Base-by-base conservation (phyloP, 331 rosid genomes). In the Pyracantha coccinea region DNA sequence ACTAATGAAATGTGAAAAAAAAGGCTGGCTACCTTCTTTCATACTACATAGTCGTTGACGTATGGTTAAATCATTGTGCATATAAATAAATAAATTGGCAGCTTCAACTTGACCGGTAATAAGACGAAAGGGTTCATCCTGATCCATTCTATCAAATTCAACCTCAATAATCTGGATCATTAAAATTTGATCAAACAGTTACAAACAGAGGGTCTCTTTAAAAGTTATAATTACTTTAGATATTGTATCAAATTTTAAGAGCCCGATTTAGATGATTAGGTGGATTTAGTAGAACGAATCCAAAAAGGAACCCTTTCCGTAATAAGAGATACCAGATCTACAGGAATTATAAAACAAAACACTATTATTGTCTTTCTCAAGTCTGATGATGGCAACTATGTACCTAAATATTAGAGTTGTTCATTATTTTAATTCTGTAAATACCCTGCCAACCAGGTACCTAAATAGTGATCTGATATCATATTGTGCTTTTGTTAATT, bases 241-340 rank as follows among this genome's bases (percentile, higher is more conserved):
- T n/a, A n/a, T n/a, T n/a, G n/a, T n/a, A n/a, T n/a, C n/a, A n/a
- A n/a, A n/a, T n/a, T n/a, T n/a, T n/a, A n/a, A n/a, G n/a, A n/a
- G n/a, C n/a, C n/a, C n/a, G n/a, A n/a, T n/a, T n/a, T n/a, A n/a
- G n/a, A n/a, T n/a, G n/a, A n/a, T n/a, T n/a, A n/a, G n/a, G n/a
- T n/a, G n/a, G n/a, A n/a, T n/a, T n/a, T n/a, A n/a, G n/a, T n/a
- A n/a, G n/a, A n/a, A n/a, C n/a, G n/a, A n/a, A n/a, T n/a, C n/a
- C n/a, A n/a, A n/a, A n/a, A n/a, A n/a, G n/a, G n/a, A n/a, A n/a
- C n/a, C n/a, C n/a, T n/a, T n/a, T n/a, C n/a, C n/a, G 54, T 47
- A 6, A 16, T 6, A 65, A 64, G 69, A 68, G 72, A 80, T 74
- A 35, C 67, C 53, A 33, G 52, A 66, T 55, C 65, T 57, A 44